Evolutionary conservation across 805 yeast genomes (phyloP), one percentile per base, ranked within the genome.

Genomic region (Starmerella kuoi): DNA sequence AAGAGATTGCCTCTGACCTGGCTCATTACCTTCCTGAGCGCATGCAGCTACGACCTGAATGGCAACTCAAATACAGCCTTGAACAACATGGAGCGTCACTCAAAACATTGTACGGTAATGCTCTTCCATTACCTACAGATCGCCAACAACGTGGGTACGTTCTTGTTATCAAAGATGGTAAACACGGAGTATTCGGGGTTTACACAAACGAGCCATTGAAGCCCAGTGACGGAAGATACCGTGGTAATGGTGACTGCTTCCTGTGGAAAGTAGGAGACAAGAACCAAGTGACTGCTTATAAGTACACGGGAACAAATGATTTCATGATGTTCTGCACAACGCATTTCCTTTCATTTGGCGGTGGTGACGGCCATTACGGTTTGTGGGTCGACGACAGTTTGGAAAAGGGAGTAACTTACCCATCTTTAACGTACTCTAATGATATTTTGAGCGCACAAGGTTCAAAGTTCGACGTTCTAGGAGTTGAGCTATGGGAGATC

Each of bases 211-310:
- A 83, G 51, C 67, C 72, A 41, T 68, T 82, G 45, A 76, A 72
- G 45, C 72, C 77, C 44, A 93, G 83, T 38, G 72, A 73, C 37
- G 50, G 51, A 15, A 68, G 83, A 44, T 88, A 77, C 62, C 81
- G 78, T 53, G 98, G 98, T 1, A 87, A 87, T 61, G 95, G 96
- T 1, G 95, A 88, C 59, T 86, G 97, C 56, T 87, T 91, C 54
- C 66, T 88, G 19, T 88, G 95, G 95, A 81, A 78, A 50, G 55
- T 72, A n/a, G 81, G 74, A 47, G 61, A 57, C 24, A 67, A 68
- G 5, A 61, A 23, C 34, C 46, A 17, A 34, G 74, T 87, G 57
- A 74, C 76, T 57, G 95, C 93, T 0, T 88, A 74, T 59, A 85
- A 86, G 37, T 84, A 79, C 59, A 85, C 96, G 1, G 94, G 95